Conservation (phyloP, 257 asterid species). For the Petunia axillaris region DNA sequence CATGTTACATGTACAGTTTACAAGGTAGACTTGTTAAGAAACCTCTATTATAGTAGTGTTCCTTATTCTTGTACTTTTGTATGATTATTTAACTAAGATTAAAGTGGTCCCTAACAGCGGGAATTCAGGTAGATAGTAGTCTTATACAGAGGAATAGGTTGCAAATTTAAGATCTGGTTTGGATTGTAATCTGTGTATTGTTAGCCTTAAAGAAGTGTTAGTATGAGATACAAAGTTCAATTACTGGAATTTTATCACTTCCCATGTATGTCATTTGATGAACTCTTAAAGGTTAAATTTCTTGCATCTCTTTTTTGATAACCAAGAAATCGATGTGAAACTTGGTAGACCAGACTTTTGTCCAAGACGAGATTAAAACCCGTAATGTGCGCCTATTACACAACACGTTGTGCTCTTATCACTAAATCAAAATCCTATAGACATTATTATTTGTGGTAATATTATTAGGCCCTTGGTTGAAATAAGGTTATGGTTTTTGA, state of each 20-base stretch:
- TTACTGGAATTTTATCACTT: neutral
- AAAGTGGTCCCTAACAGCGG: constrained; percentile 20
- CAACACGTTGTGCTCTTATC: too few species aligned
- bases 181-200: constrained; percentile 16
- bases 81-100: neutral
- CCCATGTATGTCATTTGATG: neutral
- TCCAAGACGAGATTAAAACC: too few species aligned
- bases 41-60: neutral
- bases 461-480: neutral
- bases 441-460: too few species aligned
- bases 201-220: neutral
- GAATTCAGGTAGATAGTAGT: constrained; percentile 1
- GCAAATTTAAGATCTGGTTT: neutral
- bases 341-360: too few species aligned
- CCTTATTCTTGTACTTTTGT: neutral
- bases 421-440: too few species aligned
- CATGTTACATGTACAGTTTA: constrained; percentile 29
- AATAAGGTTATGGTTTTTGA: neutral
- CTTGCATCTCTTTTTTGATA: neutral
- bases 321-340: too few species aligned
- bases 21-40: constrained; percentile 22
- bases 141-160: constrained; percentile 4
- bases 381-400: too few species aligned
- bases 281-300: neutral
- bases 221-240: neutral